Evolutionary conservation across 116 monocot species (phyloP), one percentile per base, ranked within the genome.

Genomic region (Cymodocea nodosa): DNA sequence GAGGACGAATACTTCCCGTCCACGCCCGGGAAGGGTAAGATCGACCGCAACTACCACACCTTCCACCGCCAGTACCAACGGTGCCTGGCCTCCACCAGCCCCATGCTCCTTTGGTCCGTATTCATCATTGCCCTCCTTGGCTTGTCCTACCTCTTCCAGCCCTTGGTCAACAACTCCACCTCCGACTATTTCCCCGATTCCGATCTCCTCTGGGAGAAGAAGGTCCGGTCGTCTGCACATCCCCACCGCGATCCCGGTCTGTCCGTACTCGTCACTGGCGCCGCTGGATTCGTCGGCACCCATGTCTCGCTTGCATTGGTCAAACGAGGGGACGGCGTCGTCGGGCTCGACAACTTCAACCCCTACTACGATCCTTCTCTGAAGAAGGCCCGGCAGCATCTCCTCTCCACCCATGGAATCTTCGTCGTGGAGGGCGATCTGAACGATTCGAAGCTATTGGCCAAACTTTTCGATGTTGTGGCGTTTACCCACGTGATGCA

Each of bases 11-110:
- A 71, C 20, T 93, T 89, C 74, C 93, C 93, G 51, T 89, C 89
- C 39, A 93, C 93, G 39, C 93, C 93, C 25, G 93, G 93, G 57
- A 93, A 93, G 73, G 81, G 81, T 66, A 93, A 93, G 89, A 78
- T 89, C 70, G 81, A 81, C 37, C 71, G 79, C 25, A 64, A 68
- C 57, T 71, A 77, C 62, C 15, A 62, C 62, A 18, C 82, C 56
- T 58, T 82, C 22, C 73, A 65, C 37, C 85, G 90, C 2, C 85
- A 85, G 66, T 69, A 83, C 67, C 65, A 83, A 72, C 80, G 85
- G 1, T 90, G 85, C 85, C 85, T 90, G 79, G 78, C 90, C n/a
- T 85, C 90, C 13, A 90, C 85, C 15, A 64, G 63, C 57, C 85
- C 93, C n/a, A 72, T 85, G 77, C 81, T 93, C 74, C 76, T 89